Evolutionary conservation across 805 yeast species (phyloP), one percentile per base, ranked within the genome.

Genomic region (Ogataea methylovora): DNA sequence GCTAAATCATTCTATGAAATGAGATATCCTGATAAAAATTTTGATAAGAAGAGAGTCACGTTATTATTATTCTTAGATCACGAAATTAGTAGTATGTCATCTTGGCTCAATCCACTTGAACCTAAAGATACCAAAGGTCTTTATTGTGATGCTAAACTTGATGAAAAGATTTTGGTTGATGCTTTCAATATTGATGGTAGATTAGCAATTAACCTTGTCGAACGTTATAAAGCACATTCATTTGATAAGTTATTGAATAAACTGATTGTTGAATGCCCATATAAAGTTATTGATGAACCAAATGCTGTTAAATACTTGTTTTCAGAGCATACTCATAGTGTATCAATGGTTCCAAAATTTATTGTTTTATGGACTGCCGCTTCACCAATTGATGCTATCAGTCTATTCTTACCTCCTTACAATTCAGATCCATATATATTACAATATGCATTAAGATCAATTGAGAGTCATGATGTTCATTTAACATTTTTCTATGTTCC

Each of bases 401-500:
- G 82, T 39, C 65, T 85, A 45, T 85, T 92, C 52, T 63, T 82
- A 44, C 94, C 94, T 4, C 79, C 80, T 9, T 76, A 71, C 52
- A 79, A 80, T 23, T 60, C 60, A 22, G 73, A 84, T 48, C 76
- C 92, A 1, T 70, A 64, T 45, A 65, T 85, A 16, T 60, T 85
- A 39, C 99, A 92, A 58, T 92, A 80, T 52, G 81, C 95, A 11
- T 82, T 90, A 82, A 70, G 94, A 46, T 83, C 97, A 0, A 63
- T 92, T 42, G 96, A 87, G 54, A 69, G 77, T 15, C 94, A 85
- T 49, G 95, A 86, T 49, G 86, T 85, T 24, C 82, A 84, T 47
- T 62, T 82, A 41, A 85, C 96, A 0, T 92, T 94, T 63, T 92
- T 94, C 56, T 92, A 94, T 51, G 97, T 92, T 34, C 99, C 99